These are phyloP conservation scores for Abrus pulchellus DNA, from an alignment of 306 rosid genomes.

Conservation along the genomic window DNA sequence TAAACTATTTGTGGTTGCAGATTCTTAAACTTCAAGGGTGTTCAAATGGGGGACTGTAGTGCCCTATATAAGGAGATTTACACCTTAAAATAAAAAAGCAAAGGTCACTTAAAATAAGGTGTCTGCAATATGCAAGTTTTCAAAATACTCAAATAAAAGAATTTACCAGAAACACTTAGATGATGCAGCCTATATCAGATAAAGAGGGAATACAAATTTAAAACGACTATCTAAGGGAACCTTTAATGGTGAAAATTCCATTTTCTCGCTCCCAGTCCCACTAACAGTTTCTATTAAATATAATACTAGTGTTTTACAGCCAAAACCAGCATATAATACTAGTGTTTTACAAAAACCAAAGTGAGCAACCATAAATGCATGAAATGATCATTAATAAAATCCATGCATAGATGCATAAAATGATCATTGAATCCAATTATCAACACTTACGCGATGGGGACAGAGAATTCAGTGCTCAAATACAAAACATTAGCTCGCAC, in stretches of 20 bases:
- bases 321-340: no score
- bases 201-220: slow-evolving; percentile 15
- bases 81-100: background rate
- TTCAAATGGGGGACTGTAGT: background rate
- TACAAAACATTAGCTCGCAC: slow-evolving; percentile 92
- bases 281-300: no score
- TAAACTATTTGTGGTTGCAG: background rate
- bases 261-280: no score
- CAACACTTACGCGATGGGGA: slow-evolving; percentile 75
- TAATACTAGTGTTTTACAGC: no score
- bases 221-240: slow-evolving; percentile 9
- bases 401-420: background rate
- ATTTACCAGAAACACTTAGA: background rate
- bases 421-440: background rate
- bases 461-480: slow-evolving; percentile 73
- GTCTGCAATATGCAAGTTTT: background rate
- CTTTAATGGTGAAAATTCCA: no score
- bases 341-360: no score
- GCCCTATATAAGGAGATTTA: slow-evolving; percentile 4
- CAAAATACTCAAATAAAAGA: slow-evolving; percentile 3
- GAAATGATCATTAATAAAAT: background rate
- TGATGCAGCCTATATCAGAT: background rate
- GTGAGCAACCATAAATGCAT: background rate
- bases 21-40: slow-evolving; percentile 19
- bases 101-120: background rate